These are phyloP conservation scores for Micromonas commoda DNA, from an alignment of 139 green algal genomes.

Conservation along the genomic window DNA sequence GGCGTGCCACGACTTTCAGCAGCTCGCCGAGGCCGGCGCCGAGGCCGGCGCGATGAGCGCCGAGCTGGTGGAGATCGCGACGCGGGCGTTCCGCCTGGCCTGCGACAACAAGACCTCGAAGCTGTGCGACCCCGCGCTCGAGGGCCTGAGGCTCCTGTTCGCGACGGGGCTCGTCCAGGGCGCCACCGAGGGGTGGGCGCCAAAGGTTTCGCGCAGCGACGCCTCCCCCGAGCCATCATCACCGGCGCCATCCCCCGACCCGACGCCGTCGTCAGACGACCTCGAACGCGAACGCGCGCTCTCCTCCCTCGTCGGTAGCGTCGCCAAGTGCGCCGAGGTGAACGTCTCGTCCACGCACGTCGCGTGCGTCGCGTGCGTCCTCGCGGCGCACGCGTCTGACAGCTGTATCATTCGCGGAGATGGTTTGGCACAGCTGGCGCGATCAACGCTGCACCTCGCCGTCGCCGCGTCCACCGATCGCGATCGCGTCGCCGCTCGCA, in stretches of 20 bases:
- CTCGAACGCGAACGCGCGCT: too few relatives aligned
- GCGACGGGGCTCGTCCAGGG: too few relatives aligned
- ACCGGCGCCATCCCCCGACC: too few relatives aligned
- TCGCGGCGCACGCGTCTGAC: not conserved
- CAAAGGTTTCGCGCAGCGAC: too few relatives aligned
- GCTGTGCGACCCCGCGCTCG: not conserved
- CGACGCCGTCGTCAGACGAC: too few relatives aligned
- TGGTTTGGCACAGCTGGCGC: too few relatives aligned
- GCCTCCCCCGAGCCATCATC: too few relatives aligned
- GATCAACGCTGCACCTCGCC: too few relatives aligned
- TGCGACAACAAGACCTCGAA: not conserved
- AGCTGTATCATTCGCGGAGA: not conserved
- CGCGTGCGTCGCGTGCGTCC: not conserved
- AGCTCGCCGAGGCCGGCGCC: not conserved
- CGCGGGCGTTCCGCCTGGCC: not conserved
- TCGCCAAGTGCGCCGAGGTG: not conserved
- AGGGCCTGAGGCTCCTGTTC: too few relatives aligned
- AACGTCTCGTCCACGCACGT: not conserved
- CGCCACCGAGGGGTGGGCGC: too few relatives aligned
- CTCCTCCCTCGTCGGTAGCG: not conserved
- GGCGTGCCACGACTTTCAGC: not conserved
- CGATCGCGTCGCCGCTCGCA: too few relatives aligned
- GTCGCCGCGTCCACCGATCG: too few relatives aligned
- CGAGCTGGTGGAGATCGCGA: not conserved
- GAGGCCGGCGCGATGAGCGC: not conserved